A percentile compares a stretch with the other conserved stretches of the same genome.
Conservation (phyloP, 176 grass and related monocot species). For the Echinochloa phyllopogon region DNA sequence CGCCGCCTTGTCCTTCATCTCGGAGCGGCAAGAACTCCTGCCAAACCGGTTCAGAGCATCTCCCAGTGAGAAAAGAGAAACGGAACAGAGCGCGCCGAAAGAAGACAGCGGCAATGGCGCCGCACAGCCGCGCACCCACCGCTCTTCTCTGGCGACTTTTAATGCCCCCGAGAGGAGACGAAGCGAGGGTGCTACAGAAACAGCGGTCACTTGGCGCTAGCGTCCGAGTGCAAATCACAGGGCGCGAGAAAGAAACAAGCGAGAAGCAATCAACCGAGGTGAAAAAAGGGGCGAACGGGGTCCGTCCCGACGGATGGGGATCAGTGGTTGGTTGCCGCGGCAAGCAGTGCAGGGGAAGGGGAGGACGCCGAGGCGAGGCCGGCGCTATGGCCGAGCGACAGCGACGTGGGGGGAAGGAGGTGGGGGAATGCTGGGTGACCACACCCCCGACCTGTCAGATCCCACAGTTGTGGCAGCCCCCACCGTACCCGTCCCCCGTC, state of each 20-base stretch:
- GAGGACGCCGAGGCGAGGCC: neutral
- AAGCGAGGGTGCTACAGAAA: neutral
- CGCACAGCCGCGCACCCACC: slow-evolving; percentile 5
- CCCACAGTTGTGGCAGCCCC: neutral
- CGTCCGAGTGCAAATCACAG: slow-evolving; percentile 23
- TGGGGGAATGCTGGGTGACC: slow-evolving; percentile 7
- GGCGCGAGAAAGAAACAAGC: neutral
- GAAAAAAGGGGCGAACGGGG: neutral
- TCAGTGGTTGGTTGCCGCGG: neutral
- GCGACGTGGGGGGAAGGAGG: slow-evolving; percentile 31
- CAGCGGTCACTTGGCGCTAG: neutral
- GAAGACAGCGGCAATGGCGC: neutral
- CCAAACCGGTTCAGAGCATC: slow-evolving; percentile 2
- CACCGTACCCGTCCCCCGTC: neutral
- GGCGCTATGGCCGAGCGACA: slow-evolving; percentile 8
- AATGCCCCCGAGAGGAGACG: slow-evolving; percentile 4
- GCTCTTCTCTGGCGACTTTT: neutral
- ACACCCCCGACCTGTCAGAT: neutral
- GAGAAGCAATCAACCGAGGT: neutral
- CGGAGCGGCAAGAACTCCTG: neutral
- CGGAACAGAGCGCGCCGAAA: neutral
- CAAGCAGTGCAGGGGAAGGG: neutral
- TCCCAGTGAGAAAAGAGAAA: neutral
- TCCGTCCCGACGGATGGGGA: too few relatives aligned
- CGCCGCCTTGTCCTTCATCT: neutral